phyloP scores from a whole-genome alignment of 169 alveolate genomes.

The Plasmodium chabaudi region DNA sequence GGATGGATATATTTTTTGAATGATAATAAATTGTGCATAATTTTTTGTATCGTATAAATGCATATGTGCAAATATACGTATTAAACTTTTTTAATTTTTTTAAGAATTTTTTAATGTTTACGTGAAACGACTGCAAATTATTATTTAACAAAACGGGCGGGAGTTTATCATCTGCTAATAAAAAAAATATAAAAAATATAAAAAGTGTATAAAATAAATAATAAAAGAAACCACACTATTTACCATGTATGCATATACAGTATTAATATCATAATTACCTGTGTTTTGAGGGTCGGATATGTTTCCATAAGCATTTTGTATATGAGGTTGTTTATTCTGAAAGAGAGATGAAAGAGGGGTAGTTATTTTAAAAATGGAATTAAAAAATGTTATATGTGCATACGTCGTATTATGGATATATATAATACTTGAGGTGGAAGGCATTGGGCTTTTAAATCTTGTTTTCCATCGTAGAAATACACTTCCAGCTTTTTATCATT shows the following conservation, averaged over 20 bases:
- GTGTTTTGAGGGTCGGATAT: not conserved
- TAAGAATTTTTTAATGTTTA: conserved; percentile 22
- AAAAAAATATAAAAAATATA: conserved; percentile 18
- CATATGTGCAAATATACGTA: not conserved
- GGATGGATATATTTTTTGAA: no score
- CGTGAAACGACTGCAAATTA: conserved; percentile 72
- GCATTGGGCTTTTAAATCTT: conserved; percentile 88
- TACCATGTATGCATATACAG: conserved; percentile 1
- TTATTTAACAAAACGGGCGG: conserved; percentile 31
- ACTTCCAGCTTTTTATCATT: conserved; percentile 88
- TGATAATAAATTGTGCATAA: no score
- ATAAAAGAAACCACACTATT: no score
- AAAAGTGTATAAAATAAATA: not conserved
- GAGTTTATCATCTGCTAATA: conserved; percentile 42
- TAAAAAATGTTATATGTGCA: not conserved
- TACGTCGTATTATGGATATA: not conserved
- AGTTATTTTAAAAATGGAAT: not conserved
- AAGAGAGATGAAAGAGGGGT: not conserved
- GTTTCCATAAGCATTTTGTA: conserved; percentile 20
- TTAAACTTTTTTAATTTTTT: not conserved
- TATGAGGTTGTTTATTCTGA: conserved; percentile 11
- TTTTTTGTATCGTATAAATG: not conserved
- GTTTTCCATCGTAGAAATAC: conserved; percentile 90
- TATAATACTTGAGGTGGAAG: conserved; percentile 77
- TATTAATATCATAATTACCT: conserved; percentile 16